phyloP scores from a whole-genome alignment of 2,329 filamentous ascomycete genomes.

The Dothideomycetidae sp. region DNA sequence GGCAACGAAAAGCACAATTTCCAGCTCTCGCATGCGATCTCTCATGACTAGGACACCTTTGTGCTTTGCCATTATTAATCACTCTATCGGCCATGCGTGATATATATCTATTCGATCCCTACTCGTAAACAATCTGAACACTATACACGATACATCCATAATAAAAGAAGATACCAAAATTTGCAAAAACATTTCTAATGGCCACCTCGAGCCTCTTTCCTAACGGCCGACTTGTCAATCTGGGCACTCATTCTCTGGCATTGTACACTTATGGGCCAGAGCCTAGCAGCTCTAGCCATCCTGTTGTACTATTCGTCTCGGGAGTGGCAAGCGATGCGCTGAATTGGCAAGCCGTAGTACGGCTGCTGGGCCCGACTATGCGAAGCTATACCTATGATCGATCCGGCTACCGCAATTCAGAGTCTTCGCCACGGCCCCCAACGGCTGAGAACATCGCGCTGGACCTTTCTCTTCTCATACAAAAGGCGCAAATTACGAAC shows the following conservation, averaged over 20 bases:
- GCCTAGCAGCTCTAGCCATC: constrained; percentile 6
- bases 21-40: no score
- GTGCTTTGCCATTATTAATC: no score
- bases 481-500: constrained; percentile 14
- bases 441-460: constrained; percentile 14
- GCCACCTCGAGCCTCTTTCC: constrained; percentile 1
- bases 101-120: no score
- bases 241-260: constrained; percentile 9
- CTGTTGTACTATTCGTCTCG: constrained; percentile 7
- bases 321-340: constrained; percentile 8
- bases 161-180: no score
- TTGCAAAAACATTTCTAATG: no score
- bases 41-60: no score
- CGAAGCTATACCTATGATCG: constrained; percentile 17
- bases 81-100: no score
- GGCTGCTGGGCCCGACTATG: constrained; percentile 11
- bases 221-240: constrained; percentile 4
- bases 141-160: no score
- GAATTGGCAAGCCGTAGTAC: constrained; percentile 13
- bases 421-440: constrained; percentile 13
- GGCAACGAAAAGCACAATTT: no score
- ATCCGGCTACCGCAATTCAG: constrained; percentile 14
- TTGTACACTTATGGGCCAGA: constrained; percentile 8
- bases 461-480: constrained; percentile 13
- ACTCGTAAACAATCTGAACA: no score